These are phyloP conservation scores for Trichoderma sp. DNA, from an alignment of 2,329 filamentous ascomycete species.

Conservation along the genomic window DNA sequence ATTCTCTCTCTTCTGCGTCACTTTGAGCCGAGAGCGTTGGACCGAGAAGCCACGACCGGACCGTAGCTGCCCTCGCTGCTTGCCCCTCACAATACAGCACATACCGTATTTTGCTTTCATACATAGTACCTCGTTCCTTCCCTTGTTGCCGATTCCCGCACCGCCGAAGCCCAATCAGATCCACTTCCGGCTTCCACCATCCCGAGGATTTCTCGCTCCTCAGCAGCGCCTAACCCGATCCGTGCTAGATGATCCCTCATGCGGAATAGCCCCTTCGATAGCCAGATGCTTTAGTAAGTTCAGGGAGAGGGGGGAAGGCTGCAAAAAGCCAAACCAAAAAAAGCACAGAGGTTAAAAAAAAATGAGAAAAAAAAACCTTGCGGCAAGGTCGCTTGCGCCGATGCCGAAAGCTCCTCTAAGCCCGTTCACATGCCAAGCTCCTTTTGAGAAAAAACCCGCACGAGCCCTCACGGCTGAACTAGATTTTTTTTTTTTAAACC, in stretches of 20 bases:
- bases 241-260: constrained; percentile 16
- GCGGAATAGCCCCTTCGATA: background rate
- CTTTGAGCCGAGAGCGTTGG: background rate
- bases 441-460: constrained; percentile 4
- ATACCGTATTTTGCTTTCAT: background rate
- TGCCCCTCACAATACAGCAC: background rate
- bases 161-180: constrained; percentile 28
- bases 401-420: constrained; percentile 9
- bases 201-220: constrained; percentile 33
- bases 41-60: background rate
- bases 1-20: background rate
- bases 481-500: background rate
- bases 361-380: background rate
- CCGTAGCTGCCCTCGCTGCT: background rate
- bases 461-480: background rate
- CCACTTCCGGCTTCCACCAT: constrained; percentile 14
- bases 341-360: background rate
- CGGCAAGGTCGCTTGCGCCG: constrained; percentile 6
- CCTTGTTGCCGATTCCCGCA: constrained; percentile 23
- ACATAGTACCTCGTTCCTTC: background rate
- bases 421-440: constrained; percentile 10
- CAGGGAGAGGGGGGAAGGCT: background rate
- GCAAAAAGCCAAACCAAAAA: background rate
- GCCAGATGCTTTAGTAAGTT: background rate
- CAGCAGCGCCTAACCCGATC: constrained; percentile 13